Base-by-base conservation (phyloP, 192 early-diverging fungal species). In the Gryganskiella cystojenkinii region DNA sequence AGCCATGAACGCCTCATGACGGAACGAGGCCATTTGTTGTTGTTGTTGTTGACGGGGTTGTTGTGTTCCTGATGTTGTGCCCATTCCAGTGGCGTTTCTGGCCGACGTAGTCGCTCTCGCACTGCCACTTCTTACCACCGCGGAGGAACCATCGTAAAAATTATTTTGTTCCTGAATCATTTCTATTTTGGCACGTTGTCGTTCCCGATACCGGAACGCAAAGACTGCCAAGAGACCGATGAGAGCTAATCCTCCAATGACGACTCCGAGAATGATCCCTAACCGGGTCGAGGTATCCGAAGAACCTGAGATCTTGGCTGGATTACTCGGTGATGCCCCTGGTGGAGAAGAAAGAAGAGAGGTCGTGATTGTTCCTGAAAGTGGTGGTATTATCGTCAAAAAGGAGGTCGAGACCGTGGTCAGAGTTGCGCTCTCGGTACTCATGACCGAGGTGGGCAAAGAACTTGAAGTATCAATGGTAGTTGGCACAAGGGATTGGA, bases 1-100 rank as follows among this genome's bases (percentile, higher is more conserved):
- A 34, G 57, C 57, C 57, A 59, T 59, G 42, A 59, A 59, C 22
- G 57, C 25, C 11, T 59, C 57, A 22, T 59, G 57, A 19, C 57
- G 35, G 57, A 59, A 59, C 19, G 57, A 22, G 10, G 57, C 20
- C 4, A 34, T 34, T 28, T 59, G 33, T 44, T 8, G 55, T n/a
- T 33, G n/a, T 40, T 40, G 37, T 13, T 13, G 13, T 40, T 13
- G 13, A 5, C 37, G 37, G 5, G 37, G 7, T 13, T 40, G 13
- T 40, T 40, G 37, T 9, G 13, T 5, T 13, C 7, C 5, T 40
- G 37, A 13, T 13, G 37, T 13, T 4, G 27, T 31, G n/a, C 55
- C 55, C 20, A n/a, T 31, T 7, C 55, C 55, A 56, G n/a, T 33
- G 19, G 17, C 55, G n/a, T 31, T n/a, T n/a, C n/a, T n/a, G n/a